Percentiles rank a stretch among this genome's conserved stretches.
Evolutionary conservation across 1,139 yeast species (phyloP).

Genomic region (Taphrina wiesneri): DNA sequence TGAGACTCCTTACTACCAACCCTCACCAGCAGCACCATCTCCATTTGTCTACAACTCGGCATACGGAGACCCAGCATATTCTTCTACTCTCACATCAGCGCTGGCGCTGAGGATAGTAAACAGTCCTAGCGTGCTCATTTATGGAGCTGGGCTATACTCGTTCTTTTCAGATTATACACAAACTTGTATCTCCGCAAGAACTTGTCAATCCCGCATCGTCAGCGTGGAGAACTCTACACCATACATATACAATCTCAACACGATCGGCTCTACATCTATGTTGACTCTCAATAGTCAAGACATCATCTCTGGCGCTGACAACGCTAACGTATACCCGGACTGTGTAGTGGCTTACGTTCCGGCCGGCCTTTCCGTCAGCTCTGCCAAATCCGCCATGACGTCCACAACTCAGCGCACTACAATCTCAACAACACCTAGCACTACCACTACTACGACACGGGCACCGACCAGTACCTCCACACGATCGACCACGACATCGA

Average conservation of each 20-base stretch:
- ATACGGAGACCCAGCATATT: slow-evolving; percentile 34
- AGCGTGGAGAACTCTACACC: slow-evolving; percentile 16
- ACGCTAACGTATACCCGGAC: slow-evolving; percentile 2
- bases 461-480: not conserved
- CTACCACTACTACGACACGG: slow-evolving; percentile 5
- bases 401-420: not conserved
- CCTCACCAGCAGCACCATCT: slow-evolving; percentile 35
- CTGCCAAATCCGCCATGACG: not conserved
- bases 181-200: not conserved
- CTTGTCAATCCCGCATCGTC: slow-evolving; percentile 13
- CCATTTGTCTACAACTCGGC: slow-evolving; percentile 29
- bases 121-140: slow-evolving; percentile 7
- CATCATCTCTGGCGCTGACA: not conserved
- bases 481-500: not conserved
- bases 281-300: slow-evolving; percentile 2
- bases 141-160: slow-evolving; percentile 12
- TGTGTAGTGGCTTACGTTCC: slow-evolving; percentile 7
- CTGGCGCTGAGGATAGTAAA: slow-evolving; percentile 3
- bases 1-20: slow-evolving; percentile 38
- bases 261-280: slow-evolving; percentile 18
- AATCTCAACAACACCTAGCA: not conserved
- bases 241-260: slow-evolving; percentile 20
- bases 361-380: not conserved
- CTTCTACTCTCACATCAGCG: slow-evolving; percentile 29
- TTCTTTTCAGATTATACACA: slow-evolving; percentile 21